These are phyloP conservation scores for Ogataea angusta DNA, from an alignment of 805 yeast species.

Conservation along the genomic window DNA sequence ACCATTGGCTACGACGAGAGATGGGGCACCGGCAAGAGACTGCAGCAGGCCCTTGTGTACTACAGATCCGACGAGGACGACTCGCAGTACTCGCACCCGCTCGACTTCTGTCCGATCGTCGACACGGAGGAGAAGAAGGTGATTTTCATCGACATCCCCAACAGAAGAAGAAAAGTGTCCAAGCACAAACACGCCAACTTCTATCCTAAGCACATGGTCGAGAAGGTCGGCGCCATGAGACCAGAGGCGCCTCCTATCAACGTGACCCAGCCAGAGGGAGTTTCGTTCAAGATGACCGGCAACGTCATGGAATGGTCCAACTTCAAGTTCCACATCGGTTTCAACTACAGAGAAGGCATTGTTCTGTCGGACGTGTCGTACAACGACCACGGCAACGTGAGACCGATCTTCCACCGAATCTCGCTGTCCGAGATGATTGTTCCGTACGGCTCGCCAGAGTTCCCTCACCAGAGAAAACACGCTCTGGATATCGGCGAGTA, in stretches of 20 bases:
- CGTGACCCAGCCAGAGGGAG: slow-evolving; percentile 79
- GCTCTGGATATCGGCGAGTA: slow-evolving; percentile 86
- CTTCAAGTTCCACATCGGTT: slow-evolving; percentile 74
- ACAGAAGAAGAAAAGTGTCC: slow-evolving; percentile 67
- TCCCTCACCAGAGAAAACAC: slow-evolving; percentile 81
- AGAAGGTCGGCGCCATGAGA: slow-evolving; percentile 63
- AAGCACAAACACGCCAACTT: slow-evolving; percentile 67
- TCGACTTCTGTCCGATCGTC: slow-evolving; percentile 79
- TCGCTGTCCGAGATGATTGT: slow-evolving; percentile 82
- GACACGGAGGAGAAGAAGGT: slow-evolving; percentile 70
- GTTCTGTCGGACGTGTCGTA: slow-evolving; percentile 70
- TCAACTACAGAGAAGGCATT: slow-evolving; percentile 83
- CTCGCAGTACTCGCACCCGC: slow-evolving; percentile 63
- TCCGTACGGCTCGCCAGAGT: slow-evolving; percentile 77
- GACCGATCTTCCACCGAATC: slow-evolving; percentile 76
- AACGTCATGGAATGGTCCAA: slow-evolving; percentile 74
- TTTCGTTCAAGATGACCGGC: slow-evolving; percentile 69
- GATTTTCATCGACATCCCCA: slow-evolving; percentile 71
- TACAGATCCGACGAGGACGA: slow-evolving; percentile 75
- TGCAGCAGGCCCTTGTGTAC: slow-evolving; percentile 79
- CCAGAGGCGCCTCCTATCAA: slow-evolving; percentile 62
- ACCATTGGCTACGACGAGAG: slow-evolving; percentile 62
- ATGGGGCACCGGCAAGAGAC: slow-evolving; percentile 72
- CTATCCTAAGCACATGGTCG: slow-evolving; percentile 61
- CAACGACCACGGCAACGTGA: slow-evolving; percentile 70